Evolutionary conservation across 129 eudicot species (phyloP).

Genomic region (Lactuca sativa): DNA sequence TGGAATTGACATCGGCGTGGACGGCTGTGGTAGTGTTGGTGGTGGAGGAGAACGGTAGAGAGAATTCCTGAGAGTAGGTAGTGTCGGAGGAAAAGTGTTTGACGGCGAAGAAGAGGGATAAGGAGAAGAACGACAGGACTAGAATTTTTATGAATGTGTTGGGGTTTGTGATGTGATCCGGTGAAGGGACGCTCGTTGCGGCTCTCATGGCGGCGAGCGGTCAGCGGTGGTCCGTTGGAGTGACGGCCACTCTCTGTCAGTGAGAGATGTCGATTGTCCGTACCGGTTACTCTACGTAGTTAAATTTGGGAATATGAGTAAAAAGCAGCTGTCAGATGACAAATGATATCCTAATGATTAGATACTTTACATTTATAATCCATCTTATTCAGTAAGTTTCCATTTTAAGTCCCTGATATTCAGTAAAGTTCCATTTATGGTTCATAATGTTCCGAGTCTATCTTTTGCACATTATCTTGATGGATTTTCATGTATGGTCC

Average conservation of each 20-base stretch:
- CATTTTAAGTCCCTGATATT: background rate
- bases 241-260: conserved; percentile 14
- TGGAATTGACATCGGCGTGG: conserved; percentile 15
- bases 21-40: conserved; percentile 29
- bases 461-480: background rate
- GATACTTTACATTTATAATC: background rate
- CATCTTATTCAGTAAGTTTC: background rate
- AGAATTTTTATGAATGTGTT: conserved; percentile 48
- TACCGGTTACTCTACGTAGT: conserved; percentile 1
- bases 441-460: background rate
- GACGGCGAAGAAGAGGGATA: conserved; percentile 56
- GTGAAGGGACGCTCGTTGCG: conserved; percentile 27
- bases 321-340: conserved; percentile 14
- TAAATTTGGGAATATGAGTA: background rate
- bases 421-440: background rate
- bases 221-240: conserved; percentile 18
- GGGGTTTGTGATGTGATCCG: conserved; percentile 30
- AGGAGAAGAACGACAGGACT: conserved; percentile 45
- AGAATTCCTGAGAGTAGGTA: conserved; percentile 9
- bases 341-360: conserved; percentile 20
- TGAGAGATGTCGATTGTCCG: conserved; percentile 11
- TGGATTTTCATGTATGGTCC: background rate
- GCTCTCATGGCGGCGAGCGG: conserved; percentile 46
- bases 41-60: conserved; percentile 21
- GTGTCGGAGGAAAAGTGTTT: conserved; percentile 43